Conservation (phyloP, 1,139 yeast genomes). For the Zygosaccharomyces pseudobailii region DNA sequence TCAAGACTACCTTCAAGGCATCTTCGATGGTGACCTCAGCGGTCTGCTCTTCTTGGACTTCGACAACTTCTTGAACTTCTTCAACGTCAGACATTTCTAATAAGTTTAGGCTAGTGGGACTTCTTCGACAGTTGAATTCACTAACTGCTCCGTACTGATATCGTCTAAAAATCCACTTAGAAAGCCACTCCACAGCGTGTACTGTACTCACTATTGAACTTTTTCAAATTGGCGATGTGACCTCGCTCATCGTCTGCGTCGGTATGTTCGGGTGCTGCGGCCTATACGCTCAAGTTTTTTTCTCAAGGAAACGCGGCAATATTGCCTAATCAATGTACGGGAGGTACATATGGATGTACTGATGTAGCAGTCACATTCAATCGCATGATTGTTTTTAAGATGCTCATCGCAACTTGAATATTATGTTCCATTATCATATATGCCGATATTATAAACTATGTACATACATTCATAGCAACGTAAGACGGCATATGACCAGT, state of each 20-base stretch:
- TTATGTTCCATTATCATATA: constrained; percentile 3
- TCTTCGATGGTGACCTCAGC: constrained; percentile 96
- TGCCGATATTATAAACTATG: neutral
- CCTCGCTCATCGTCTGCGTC: constrained; percentile 1
- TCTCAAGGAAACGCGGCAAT: neutral
- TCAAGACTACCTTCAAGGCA: constrained; percentile 96
- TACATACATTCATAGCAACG: constrained; percentile 1
- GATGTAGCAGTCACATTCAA: neutral
- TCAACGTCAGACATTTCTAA: constrained; percentile 50
- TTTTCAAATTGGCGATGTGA: neutral
- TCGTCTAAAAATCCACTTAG: constrained; percentile 4
- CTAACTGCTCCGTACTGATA: constrained; percentile 64
- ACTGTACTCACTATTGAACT: neutral
- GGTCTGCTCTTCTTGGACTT: constrained; percentile 80
- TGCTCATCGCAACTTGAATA: neutral
- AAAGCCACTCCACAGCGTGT: neutral
- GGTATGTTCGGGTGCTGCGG: neutral
- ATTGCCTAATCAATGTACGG: neutral
- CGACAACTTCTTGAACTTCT: constrained; percentile 67
- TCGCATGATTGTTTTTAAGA: neutral
- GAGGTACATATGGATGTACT: neutral
- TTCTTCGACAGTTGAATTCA: constrained; percentile 70
- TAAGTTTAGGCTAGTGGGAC: constrained; percentile 40
- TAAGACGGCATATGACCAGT: neutral
- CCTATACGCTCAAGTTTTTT: too few species aligned